Percentiles rank a stretch among this genome's conserved stretches.
phyloP scores from a whole-genome alignment of 148 eudicot genomes.

The Agrostemma githago region DNA sequence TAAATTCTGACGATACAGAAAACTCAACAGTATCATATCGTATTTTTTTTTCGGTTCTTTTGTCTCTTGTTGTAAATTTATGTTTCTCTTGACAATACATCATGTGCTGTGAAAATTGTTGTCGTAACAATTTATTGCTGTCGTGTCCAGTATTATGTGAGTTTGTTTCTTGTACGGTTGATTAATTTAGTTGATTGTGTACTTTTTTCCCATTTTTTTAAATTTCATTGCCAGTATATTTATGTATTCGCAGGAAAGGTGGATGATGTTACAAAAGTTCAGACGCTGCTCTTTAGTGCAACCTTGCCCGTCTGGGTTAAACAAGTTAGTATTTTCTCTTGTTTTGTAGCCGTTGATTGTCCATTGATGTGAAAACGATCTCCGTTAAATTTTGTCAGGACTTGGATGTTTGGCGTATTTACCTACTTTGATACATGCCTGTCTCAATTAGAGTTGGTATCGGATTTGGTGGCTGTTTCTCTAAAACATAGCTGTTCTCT shows the following conservation, averaged over 20 bases:
- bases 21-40: neutral
- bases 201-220: neutral
- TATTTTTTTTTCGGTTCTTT: neutral
- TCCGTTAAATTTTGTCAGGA: neutral
- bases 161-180: neutral
- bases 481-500: constrained; percentile 12
- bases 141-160: neutral
- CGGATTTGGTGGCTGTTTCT: neutral
- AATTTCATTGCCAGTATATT: neutral
- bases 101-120: neutral
- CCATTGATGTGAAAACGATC: neutral
- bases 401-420: neutral
- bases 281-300: constrained; percentile 93
- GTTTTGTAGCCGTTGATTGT: neutral
- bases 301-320: constrained; percentile 88
- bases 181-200: neutral
- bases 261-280: constrained; percentile 79
- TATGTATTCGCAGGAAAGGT: constrained; percentile 58
- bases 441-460: neutral
- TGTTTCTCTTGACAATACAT: neutral
- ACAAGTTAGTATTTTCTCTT: constrained; percentile 39
- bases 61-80: neutral
- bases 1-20: neutral
- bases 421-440: neutral
- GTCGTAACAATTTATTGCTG: neutral